Base-by-base conservation (phyloP, 345 rosid genomes). In the Euphorbia lathyris region DNA sequence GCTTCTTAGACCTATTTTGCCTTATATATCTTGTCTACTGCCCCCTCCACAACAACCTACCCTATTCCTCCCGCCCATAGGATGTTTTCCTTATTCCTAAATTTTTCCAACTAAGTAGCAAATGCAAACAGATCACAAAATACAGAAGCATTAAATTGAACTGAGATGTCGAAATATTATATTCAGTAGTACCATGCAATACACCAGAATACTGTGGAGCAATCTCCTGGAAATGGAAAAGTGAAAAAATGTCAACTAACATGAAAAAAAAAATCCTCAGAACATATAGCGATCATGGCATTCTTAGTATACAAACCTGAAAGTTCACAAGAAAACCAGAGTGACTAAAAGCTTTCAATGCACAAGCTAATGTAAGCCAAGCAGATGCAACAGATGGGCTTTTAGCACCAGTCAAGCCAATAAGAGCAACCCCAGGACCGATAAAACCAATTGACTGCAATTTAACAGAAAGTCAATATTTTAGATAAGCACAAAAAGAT, bases 251-350 rank as follows among this genome's bases (percentile, higher is more conserved):
- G 56, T 80, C 80, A 57, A 80, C 58, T 60, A 51, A 70, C 58
- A 13, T 17, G 63, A 11, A 66, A 38, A 71, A 23, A 0, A 51
- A 50, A 63, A 38, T 48, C 57, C 3, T 3, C n/a, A 4, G 29
- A 42, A 20, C 26, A 32, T 16, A 38, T 20, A 70, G 51, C n/a
- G 29, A 57, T 30, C 51, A 42, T 52, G 23, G 9, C 56, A 59
- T 30, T 48, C 63, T 48, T 62, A 7, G 10, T 32, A 58, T 65
- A 63, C 80, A 57, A 68, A 91, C 98, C 98, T 90, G 99, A 77
- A 95, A 83, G 72, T 91, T 95, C 68, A 95, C 95, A 71, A 91
- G 95, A 83, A 95, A 95, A 43, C 99, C 99, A 19, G 91, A 83
- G 77, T 91, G 99, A 82, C 98, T 89, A 80, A 91, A 94, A 63